A percentile compares a stretch with the other conserved stretches of the same genome.
phyloP scores from a whole-genome alignment of 805 yeast species.

The Teunomyces stri region DNA sequence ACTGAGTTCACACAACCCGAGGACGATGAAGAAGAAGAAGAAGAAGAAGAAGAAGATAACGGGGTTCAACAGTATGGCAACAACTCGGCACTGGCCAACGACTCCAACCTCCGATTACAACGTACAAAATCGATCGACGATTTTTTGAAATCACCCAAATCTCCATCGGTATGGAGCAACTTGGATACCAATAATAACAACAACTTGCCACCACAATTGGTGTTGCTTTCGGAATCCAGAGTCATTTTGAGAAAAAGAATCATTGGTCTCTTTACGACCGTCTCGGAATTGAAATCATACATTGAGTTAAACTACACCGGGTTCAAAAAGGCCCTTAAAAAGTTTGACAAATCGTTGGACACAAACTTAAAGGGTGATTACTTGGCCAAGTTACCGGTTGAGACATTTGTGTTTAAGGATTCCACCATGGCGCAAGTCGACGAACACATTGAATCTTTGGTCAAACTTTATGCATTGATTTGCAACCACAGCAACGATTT shows the following conservation, averaged over 20 bases:
- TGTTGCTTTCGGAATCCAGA: conserved; percentile 47
- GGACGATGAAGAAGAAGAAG: conserved; percentile 30
- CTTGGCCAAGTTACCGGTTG: conserved; percentile 44
- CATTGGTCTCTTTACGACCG: conserved; percentile 42
- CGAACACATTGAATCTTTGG: conserved; percentile 30
- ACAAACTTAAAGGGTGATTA: conserved; percentile 42
- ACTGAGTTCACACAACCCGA: conserved; percentile 27
- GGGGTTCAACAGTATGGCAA: conserved; percentile 15
- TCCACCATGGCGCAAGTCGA: conserved; percentile 30
- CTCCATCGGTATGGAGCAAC: conserved; percentile 31
- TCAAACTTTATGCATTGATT: conserved; percentile 37
- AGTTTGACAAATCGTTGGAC: conserved; percentile 51
- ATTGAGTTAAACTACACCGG: conserved; percentile 53
- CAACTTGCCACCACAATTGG: conserved; percentile 31
- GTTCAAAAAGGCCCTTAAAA: conserved; percentile 51
- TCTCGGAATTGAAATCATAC: conserved; percentile 49
- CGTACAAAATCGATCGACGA: conserved; percentile 28
- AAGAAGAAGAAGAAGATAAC: conserved; percentile 22
- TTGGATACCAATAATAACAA: conserved; percentile 16
- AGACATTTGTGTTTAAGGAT: conserved; percentile 38
- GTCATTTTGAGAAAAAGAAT: conserved; percentile 46
- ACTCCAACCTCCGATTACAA: conserved; percentile 5
- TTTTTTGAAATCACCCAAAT: conserved; percentile 36
- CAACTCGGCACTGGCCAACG: not conserved
- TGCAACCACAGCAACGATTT: conserved; percentile 34